Percentiles rank a stretch among this genome's conserved stretches.
Conservation (phyloP, 2,329 filamentous ascomycete genomes). For the Pseudogymnoascus sp. region DNA sequence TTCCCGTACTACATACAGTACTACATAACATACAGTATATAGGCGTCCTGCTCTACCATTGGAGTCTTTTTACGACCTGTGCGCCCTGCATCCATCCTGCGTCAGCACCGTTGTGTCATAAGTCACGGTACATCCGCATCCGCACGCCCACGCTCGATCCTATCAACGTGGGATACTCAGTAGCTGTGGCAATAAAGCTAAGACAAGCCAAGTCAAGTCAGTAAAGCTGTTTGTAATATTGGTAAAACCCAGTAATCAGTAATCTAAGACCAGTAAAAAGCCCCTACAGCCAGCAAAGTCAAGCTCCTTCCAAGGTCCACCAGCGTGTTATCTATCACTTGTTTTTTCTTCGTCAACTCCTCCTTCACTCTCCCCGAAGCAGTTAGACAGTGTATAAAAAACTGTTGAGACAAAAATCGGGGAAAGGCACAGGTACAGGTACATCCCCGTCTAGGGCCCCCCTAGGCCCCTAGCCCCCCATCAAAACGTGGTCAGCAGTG, state of each 20-base stretch:
- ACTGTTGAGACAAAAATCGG: not conserved
- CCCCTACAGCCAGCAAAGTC: not conserved
- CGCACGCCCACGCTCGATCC: too few relatives aligned
- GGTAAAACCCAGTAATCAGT: too few relatives aligned
- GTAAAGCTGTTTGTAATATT: not conserved
- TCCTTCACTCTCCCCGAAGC: not conserved
- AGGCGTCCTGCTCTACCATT: not conserved
- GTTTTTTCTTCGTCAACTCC: too few relatives aligned
- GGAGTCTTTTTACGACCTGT: not conserved
- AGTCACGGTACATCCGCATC: not conserved
- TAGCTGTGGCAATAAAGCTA: not conserved
- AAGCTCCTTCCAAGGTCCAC: not conserved
- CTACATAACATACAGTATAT: too few relatives aligned
- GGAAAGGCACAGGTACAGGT: not conserved
- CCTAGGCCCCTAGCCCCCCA: not conserved
- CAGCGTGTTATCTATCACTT: not conserved
- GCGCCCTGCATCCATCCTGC: too few relatives aligned
- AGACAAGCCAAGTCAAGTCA: not conserved
- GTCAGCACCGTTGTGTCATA: not conserved
- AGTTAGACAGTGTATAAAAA: not conserved
- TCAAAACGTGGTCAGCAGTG: not conserved
- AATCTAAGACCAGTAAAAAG: too few relatives aligned
- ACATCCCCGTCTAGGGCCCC: not conserved
- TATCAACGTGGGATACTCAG: too few relatives aligned
- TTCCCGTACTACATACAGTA: too few relatives aligned